These are phyloP conservation scores for Podila clonocystis DNA, from an alignment of 192 early-diverging fungal species.

Conservation along the genomic window DNA sequence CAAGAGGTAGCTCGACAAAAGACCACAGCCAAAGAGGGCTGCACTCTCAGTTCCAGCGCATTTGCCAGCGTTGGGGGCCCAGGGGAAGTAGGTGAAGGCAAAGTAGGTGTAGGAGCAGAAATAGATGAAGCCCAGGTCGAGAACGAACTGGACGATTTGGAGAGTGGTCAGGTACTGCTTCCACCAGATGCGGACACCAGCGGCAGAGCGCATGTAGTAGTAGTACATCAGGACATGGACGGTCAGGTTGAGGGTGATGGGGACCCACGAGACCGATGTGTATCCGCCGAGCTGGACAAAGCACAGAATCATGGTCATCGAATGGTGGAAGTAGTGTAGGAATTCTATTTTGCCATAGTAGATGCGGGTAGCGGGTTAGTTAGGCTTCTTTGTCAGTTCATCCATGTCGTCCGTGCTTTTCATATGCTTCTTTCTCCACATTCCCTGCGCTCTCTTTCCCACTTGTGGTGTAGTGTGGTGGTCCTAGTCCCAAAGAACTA, in stretches of 20 bases:
- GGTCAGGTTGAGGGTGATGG: conserved; percentile 84
- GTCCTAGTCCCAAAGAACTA: too few relatives aligned
- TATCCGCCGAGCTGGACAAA: conserved; percentile 80
- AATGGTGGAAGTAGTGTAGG: conserved; percentile 94
- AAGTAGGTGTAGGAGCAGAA: conserved; percentile 89
- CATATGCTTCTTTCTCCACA: too few relatives aligned
- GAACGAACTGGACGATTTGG: conserved; percentile 92
- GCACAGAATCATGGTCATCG: conserved; percentile 89
- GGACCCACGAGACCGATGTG: conserved; percentile 83
- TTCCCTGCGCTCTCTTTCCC: too few relatives aligned
- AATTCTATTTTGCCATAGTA: conserved; percentile 64
- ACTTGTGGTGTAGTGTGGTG: too few relatives aligned
- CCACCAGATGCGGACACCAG: conserved; percentile 88
- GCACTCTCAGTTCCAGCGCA: conserved; percentile 82
- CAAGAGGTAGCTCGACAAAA: conserved; percentile 83
- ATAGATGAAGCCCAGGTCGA: conserved; percentile 88
- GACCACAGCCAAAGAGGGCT: conserved; percentile 83
- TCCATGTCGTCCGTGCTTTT: too few relatives aligned
- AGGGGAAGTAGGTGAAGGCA: conserved; percentile 69
- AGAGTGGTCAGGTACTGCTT: conserved; percentile 91
- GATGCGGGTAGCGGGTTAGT: too few relatives aligned
- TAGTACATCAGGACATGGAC: conserved; percentile 95
- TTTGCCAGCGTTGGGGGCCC: conserved; percentile 66
- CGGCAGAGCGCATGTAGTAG: conserved; percentile 85
- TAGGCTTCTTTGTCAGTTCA: too few relatives aligned